Conservation (phyloP, 2,329 filamentous ascomycete species). For the Pleoardoris graminearum region DNA sequence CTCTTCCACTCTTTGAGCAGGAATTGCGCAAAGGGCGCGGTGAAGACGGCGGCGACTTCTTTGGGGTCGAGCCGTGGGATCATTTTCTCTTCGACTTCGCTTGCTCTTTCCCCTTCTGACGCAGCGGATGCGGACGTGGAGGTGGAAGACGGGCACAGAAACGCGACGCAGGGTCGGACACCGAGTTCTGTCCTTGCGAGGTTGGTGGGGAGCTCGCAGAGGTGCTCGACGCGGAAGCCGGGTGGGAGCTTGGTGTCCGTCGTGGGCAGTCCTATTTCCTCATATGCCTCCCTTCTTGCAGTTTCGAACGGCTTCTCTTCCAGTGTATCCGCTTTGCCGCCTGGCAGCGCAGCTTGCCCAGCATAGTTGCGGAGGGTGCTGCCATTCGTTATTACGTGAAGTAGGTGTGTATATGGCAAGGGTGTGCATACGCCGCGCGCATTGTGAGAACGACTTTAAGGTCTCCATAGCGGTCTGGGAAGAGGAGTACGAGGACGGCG, state of each 20-base stretch:
- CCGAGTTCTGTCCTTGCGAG: constrained; percentile 56
- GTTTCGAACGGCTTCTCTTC: constrained; percentile 71
- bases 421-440: constrained; percentile 49
- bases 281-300: constrained; percentile 84
- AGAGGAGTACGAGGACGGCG: constrained; percentile 85
- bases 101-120: constrained; percentile 7
- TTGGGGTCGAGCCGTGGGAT: constrained; percentile 83
- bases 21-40: constrained; percentile 85
- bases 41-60: constrained; percentile 93
- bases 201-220: constrained; percentile 74
- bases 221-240: constrained; percentile 83
- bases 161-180: constrained; percentile 58
- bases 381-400: background rate
- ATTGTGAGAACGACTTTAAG: constrained; percentile 69
- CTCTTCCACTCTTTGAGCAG: constrained; percentile 60
- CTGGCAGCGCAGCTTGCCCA: constrained; percentile 84
- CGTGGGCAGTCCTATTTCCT: constrained; percentile 88
- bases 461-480: constrained; percentile 80
- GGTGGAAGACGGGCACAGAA: constrained; percentile 54
- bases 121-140: constrained; percentile 33
- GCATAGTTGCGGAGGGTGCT: constrained; percentile 60
- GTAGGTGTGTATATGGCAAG: background rate
- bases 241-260: constrained; percentile 68
- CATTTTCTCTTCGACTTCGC: constrained; percentile 63
- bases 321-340: constrained; percentile 64